Evolutionary conservation across 768 basidiomycete genomes (phyloP).

Genomic region (Kwoniella dendrophila): DNA sequence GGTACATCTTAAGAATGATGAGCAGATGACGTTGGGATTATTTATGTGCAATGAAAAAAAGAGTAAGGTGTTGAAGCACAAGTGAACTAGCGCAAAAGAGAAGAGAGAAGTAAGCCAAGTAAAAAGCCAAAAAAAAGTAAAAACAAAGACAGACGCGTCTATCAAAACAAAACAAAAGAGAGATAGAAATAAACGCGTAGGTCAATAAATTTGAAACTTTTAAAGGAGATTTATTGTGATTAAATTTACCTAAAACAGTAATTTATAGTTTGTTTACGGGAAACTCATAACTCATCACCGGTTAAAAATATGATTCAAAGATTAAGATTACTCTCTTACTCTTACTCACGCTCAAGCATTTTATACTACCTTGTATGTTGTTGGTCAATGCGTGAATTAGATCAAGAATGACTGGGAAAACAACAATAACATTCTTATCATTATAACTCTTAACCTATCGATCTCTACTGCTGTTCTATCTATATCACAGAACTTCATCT

Average conservation of each 20-base stretch:
- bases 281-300: background rate
- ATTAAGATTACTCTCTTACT: too few relatives aligned
- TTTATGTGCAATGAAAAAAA: too few relatives aligned
- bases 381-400: background rate
- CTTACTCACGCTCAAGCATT: too few relatives aligned
- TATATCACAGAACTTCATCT: background rate
- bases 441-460: background rate
- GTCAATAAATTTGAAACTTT: background rate
- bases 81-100: too few relatives aligned
- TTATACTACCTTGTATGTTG: too few relatives aligned
- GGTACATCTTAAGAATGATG: too few relatives aligned
- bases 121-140: too few relatives aligned
- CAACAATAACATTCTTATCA: background rate
- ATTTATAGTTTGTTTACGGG: conserved; percentile 5
- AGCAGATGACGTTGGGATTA: too few relatives aligned
- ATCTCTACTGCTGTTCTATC: background rate
- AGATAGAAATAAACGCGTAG: background rate
- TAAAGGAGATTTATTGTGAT: background rate
- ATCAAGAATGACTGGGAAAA: background rate
- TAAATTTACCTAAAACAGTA: background rate
- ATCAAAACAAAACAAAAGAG: background rate
- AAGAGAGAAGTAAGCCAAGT: too few relatives aligned
- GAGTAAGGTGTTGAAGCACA: too few relatives aligned
- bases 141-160: conserved; percentile 4
- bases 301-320: too few relatives aligned